Conservation (phyloP, 2,329 filamentous ascomycete genomes). For the Diaporthe australafricana region DNA sequence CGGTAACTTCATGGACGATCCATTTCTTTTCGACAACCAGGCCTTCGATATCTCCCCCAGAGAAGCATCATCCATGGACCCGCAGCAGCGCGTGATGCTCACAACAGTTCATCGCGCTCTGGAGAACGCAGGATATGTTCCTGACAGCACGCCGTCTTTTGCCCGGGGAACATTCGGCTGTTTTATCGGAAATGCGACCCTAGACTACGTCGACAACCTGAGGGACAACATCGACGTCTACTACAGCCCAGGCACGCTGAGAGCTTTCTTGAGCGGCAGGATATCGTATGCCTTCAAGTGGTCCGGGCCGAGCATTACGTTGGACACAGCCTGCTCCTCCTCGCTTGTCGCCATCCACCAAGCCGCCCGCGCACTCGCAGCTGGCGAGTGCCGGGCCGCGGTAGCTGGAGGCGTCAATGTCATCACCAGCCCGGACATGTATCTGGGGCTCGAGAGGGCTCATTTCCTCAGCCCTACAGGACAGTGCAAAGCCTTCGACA, state of each 20-base stretch:
- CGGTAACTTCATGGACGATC: constrained; percentile 9
- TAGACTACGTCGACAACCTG: background rate
- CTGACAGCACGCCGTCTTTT: background rate
- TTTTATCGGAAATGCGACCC: background rate
- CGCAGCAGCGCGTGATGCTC: constrained; percentile 52
- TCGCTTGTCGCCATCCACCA: constrained; percentile 51
- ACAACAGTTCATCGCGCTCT: constrained; percentile 55
- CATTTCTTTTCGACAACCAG: background rate
- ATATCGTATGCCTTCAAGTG: constrained; percentile 50
- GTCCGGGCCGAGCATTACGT: constrained; percentile 45
- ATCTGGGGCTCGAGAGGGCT: constrained; percentile 43
- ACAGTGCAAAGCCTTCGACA: constrained; percentile 48
- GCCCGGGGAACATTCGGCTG: background rate
- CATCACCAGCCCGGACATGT: constrained; percentile 43
- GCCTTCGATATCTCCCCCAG: constrained; percentile 37
- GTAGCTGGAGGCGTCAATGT: constrained; percentile 47
- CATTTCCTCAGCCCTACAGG: constrained; percentile 48
- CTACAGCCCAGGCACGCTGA: constrained; percentile 44
- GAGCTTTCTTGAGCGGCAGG: constrained; percentile 45
- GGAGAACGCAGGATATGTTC: constrained; percentile 42
- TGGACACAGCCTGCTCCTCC: constrained; percentile 53
- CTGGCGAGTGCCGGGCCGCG: constrained; percentile 45
- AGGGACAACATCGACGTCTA: constrained; percentile 48
- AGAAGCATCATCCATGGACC: constrained; percentile 52
- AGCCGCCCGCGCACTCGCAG: constrained; percentile 45